These are phyloP conservation scores for Mycena maculata DNA, from an alignment of 768 basidiomycete species.

Conservation along the genomic window DNA sequence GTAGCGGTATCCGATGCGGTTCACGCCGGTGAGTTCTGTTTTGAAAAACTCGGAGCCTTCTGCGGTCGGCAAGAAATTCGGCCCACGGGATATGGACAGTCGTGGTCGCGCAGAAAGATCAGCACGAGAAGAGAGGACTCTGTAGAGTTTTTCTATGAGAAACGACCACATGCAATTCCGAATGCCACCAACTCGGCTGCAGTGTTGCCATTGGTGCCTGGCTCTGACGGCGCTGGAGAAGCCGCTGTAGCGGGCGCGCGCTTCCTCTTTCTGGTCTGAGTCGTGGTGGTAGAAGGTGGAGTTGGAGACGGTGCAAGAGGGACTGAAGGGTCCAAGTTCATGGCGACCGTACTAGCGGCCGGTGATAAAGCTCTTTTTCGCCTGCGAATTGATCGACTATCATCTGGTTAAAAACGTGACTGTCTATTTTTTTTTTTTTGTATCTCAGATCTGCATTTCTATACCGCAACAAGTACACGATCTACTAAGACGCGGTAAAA, in stretches of 20 bases:
- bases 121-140: conserved; percentile 71
- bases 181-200: conserved; percentile 51
- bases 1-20: conserved; percentile 84
- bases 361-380: no score
- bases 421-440: no score
- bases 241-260: conserved; percentile 58
- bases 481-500: no score
- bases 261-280: conserved; percentile 67
- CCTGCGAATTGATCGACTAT: no score
- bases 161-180: not conserved
- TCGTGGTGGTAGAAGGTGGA: conserved; percentile 25
- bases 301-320: conserved; percentile 17
- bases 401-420: no score
- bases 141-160: conserved; percentile 38
- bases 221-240: conserved; percentile 72
- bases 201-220: conserved; percentile 48
- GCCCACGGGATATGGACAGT: conserved; percentile 80
- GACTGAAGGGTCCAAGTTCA: conserved; percentile 33
- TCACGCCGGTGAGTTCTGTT: conserved; percentile 78
- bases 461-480: no score
- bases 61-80: conserved; percentile 69
- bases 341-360: not conserved
- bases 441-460: no score
- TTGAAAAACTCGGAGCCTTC: conserved; percentile 69
- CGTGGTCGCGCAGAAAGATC: conserved; percentile 78